Evolutionary conservation across 2,329 filamentous ascomycete species (phyloP).

Genomic region (Colletotrichum sp.): DNA sequence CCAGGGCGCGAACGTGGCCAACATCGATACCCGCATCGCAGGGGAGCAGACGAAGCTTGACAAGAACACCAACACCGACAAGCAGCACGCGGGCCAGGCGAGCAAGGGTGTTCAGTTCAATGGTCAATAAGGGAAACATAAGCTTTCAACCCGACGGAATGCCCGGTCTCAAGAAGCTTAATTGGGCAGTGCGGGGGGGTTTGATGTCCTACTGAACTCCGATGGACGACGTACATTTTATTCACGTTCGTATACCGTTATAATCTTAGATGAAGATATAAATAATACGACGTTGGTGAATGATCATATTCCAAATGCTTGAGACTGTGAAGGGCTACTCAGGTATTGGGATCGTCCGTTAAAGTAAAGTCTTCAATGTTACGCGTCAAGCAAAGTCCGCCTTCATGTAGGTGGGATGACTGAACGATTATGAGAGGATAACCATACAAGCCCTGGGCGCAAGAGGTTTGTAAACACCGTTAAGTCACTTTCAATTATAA

Average conservation of each 20-base stretch:
- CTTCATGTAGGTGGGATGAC: not conserved
- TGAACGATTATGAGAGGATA: not conserved
- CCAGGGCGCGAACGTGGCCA: constrained; percentile 44
- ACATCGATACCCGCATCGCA: constrained; percentile 39
- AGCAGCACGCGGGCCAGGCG: constrained; percentile 34
- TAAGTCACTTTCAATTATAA: fast-evolving
- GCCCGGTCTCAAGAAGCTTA: not conserved
- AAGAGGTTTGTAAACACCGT: not conserved
- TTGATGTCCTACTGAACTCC: not conserved
- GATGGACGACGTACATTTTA: not conserved
- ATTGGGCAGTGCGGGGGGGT: not conserved
- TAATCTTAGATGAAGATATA: not conserved
- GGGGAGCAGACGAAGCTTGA: constrained; percentile 54
- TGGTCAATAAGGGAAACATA: not conserved
- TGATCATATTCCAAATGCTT: not conserved
- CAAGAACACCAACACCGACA: constrained; percentile 51
- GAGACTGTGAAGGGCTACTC: not conserved
- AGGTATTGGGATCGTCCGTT: not conserved
- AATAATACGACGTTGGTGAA: not conserved
- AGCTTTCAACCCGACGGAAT: not conserved
- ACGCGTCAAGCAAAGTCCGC: not conserved
- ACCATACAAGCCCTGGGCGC: fast-evolving
- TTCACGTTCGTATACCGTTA: not conserved
- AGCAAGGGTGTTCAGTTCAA: constrained; percentile 41
- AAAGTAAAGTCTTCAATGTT: not conserved